phyloP scores from a whole-genome alignment of 345 rosid species.

The Arabidopsis thaliana region TAIR10.1 NC_003070.9:17920501-17921000 shows the following conservation, averaged over 20 bases:
- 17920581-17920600: constrained; percentile 59
- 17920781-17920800: constrained; percentile 17
- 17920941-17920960: constrained; percentile 30
- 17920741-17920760: constrained; percentile 20
- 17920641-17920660: constrained; percentile 67
- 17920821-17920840: constrained; percentile 33
- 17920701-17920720: constrained; percentile 25
- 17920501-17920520: constrained; percentile 87
- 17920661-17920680: constrained; percentile 68
- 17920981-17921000: constrained; percentile 12
- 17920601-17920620: constrained; percentile 70
- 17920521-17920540: constrained; percentile 74
- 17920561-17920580: constrained; percentile 71
- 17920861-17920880: constrained; percentile 27
- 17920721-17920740: constrained; percentile 38
- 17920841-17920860: constrained; percentile 9
- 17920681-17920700: constrained; percentile 44
- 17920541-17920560: constrained; percentile 74
- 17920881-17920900: constrained; percentile 33
- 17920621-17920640: constrained; percentile 73
- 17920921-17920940: constrained; percentile 43
- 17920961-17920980: not conserved
- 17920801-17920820: not conserved
- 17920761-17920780: constrained; percentile 7
- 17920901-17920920: constrained; percentile 40